These are phyloP conservation scores for Termitomyces sp. DNA, from an alignment of 768 basidiomycete species.

Conservation along the genomic window DNA sequence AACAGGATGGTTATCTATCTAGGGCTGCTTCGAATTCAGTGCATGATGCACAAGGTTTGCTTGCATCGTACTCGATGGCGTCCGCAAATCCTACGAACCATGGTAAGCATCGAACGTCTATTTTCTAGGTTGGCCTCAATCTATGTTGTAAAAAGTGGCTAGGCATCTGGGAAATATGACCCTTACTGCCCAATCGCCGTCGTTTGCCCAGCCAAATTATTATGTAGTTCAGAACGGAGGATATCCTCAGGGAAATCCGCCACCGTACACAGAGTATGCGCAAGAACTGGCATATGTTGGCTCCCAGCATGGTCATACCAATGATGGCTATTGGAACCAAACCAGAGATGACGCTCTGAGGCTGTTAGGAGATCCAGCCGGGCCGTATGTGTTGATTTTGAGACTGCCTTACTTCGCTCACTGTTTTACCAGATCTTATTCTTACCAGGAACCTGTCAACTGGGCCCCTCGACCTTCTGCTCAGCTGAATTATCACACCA, in stretches of 20 bases:
- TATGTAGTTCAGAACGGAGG: conserved; percentile 29
- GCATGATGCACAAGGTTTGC: neutral
- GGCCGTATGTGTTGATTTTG: conserved; percentile 33
- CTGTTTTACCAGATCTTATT: conserved; percentile 29
- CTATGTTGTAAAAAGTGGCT: conserved; percentile 39
- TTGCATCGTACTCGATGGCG: conserved; percentile 39
- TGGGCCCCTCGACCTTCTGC: conserved; percentile 36
- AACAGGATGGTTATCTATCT: neutral
- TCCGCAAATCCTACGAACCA: conserved; percentile 76
- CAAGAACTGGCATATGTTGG: conserved; percentile 54
- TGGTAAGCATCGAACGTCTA: conserved; percentile 34
- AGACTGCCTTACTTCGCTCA: conserved; percentile 11
- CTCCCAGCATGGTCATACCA: conserved; percentile 35
- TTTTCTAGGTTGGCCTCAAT: neutral
- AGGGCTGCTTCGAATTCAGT: conserved; percentile 1
- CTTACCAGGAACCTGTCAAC: conserved; percentile 34
- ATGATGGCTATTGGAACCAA: conserved; percentile 60
- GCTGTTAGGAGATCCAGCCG: conserved; percentile 49
- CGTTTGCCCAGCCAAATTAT: conserved; percentile 56
- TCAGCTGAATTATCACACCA: conserved; percentile 49
- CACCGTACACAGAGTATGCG: conserved; percentile 65
- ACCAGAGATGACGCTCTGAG: conserved; percentile 57
- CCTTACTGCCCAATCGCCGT: conserved; percentile 52
- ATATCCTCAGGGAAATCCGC: conserved; percentile 37
- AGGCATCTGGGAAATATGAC: conserved; percentile 61